A percentile compares a stretch with the other conserved stretches of the same genome.
Conservation (phyloP, 257 asterid genomes). For the Solanum commersonii region DNA sequence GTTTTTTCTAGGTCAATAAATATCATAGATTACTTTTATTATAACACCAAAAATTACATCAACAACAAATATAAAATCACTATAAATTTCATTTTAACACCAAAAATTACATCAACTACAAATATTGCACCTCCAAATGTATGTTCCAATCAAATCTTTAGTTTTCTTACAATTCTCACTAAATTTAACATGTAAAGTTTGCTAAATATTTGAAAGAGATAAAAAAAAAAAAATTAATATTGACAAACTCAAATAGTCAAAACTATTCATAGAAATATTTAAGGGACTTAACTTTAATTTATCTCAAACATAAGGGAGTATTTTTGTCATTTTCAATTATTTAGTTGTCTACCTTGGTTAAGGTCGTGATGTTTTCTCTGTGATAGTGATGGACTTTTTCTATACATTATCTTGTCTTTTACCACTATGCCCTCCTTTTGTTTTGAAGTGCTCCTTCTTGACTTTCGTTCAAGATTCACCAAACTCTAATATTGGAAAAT, state of each 20-base stretch:
- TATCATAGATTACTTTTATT: no score
- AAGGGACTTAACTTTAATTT: not conserved
- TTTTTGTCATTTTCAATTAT: not conserved
- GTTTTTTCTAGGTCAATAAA: not conserved
- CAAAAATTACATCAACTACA: not conserved
- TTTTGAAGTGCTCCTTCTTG: not conserved
- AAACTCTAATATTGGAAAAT: not conserved
- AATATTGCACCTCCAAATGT: not conserved
- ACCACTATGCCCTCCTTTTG: not conserved
- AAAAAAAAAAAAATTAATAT: not conserved
- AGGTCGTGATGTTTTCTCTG: constrained; percentile 8
- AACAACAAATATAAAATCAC: no score
- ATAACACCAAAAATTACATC: no score
- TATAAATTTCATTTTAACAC: no score
- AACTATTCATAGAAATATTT: not conserved
- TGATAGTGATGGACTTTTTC: not conserved
- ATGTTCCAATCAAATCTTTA: not conserved
- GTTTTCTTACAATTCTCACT: not conserved
- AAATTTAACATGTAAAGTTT: not conserved
- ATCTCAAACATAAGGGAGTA: not conserved
- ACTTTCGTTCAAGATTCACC: not conserved
- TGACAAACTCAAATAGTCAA: not conserved
- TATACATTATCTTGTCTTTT: not conserved
- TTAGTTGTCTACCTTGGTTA: constrained; percentile 16
- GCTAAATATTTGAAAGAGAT: not conserved